Base-by-base conservation (phyloP, 345 rosid genomes). In the Citrus trifoliata region DNA sequence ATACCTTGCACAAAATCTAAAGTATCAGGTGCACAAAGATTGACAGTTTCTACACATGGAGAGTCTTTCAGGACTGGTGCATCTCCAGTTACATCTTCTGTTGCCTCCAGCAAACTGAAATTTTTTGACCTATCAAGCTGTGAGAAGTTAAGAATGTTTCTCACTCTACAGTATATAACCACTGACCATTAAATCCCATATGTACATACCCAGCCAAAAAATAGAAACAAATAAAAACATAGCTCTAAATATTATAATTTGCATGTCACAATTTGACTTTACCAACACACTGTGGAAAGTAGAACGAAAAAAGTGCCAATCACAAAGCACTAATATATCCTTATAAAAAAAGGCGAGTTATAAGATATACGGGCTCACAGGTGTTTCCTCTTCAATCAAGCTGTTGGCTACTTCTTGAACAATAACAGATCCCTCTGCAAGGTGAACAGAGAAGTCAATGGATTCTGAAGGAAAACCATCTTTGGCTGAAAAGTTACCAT, bases 21-120 rank as follows among this genome's bases (percentile, higher is more conserved):
- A 28, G 92, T 84, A 80, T 90, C 95, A 38, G 91, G 93, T 25
- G 84, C 97, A 84, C 76, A 88, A 80, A 89, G 88, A 82, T 78
- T 76, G 78, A 70, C 61, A 75, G 24, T 84, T 64, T 73, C 70
- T 71, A 66, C 76, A 48, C 71, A 71, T 67, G 59, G 75, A 76
- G 85, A 80, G 42, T 84, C 88, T 67, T 81, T 70, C 37, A 79
- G 46, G 76, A 75, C 73, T 66, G 33, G 70, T 78, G 81, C 78
- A 80, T 83, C 77, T 55, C 70, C 78, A 75, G 72, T 78, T 81
- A 74, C 85, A 70, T 71, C 65, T 67, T 85, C 90, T 27, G 74
- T 59, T 40, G 58, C 69, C 46, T 25, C 48, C 21, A 78, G 62
- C 59, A 70, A 78, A 67, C 70, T 73, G 35, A 64, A 35, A 81